These are phyloP conservation scores for Fusarium albosuccineum DNA, from an alignment of 2,329 filamentous ascomycete species.

Conservation along the genomic window DNA sequence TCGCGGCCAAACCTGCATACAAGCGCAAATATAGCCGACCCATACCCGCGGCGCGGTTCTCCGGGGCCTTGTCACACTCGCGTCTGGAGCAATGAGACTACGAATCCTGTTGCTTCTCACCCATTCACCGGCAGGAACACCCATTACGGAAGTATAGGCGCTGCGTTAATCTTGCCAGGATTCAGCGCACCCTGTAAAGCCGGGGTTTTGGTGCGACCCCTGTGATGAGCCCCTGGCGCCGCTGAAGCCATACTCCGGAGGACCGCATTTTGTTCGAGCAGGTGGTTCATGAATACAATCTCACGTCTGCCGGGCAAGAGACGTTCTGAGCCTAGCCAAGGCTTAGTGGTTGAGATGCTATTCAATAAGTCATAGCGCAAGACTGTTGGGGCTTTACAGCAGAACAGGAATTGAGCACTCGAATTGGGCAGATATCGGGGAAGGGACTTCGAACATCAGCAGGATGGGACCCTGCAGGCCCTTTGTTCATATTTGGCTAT, in stretches of 20 bases:
- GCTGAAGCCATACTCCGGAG: constrained; percentile 27
- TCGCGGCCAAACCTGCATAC: constrained; percentile 23
- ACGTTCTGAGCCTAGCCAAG: neutral
- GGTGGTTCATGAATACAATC: constrained; percentile 12
- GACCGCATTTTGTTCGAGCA: constrained; percentile 30
- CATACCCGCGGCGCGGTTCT: constrained; percentile 27
- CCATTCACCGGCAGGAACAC: constrained; percentile 18
- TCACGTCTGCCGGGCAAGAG: constrained; percentile 7
- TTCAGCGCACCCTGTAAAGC: constrained; percentile 21
- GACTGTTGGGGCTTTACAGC: neutral
- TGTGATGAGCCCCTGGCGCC: constrained; percentile 23
- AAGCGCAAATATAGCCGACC: constrained; percentile 23
- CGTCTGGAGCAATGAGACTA: constrained; percentile 4
- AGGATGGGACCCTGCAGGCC: neutral
- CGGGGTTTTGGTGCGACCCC: constrained; percentile 31
- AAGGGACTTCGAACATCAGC: neutral
- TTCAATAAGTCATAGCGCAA: constrained; percentile 1
- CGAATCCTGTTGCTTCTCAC: neutral
- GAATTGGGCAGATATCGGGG: neutral
- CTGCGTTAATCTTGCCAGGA: constrained; percentile 28
- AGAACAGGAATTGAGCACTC: neutral
- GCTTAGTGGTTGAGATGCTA: neutral
- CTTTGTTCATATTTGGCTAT: neutral
- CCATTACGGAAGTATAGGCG: constrained; percentile 31
- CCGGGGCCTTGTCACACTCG: constrained; percentile 22